Evolutionary conservation across 495 filamentous ascomycete species (phyloP), one percentile per base, ranked within the genome.

Genomic region (Penicillium psychrofluorescens): DNA sequence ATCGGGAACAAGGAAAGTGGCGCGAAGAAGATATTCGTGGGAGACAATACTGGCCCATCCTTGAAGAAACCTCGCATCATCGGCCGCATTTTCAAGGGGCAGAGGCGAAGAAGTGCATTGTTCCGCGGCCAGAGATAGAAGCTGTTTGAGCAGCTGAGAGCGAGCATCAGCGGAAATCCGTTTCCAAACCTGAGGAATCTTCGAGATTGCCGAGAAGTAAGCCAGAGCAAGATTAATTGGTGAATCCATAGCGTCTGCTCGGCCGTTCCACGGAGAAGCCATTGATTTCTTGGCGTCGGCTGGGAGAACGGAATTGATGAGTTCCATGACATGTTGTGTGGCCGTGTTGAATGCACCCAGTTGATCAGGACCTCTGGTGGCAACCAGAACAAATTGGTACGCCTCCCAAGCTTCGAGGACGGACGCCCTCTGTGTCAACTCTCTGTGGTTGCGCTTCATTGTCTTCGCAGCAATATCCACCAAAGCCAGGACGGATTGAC

Each of bases 31-130:
- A 41, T 73, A 73, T 35, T 73, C 70, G 35, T 71, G 64, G 28
- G 64, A 71, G 4, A 67, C 59, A 12, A 73, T 44, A 41, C 62
- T 63, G n/a, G 61, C 53, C 70, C 70, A 73, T 7, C 60, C 59
- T 40, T 71, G 66, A 27, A 69, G 49, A 46, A 69, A 68, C 27
- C 55, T 57, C 16, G 63, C 59, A 37, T 60, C 51, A 27, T 55
- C 45, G 1, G 59, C 46, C 16, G 50, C 46, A 10, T 48, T 56
- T 29, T 70, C 63, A 27, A 71, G 36, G 14, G 54, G 48, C 14
- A 57, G 51, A 0, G 57, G 44, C 1, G 64, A 59, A 8, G 55
- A 38, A 8, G 50, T 45, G 34, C 66, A 66, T 38, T 70, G 61
- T 13, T 51, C 55, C 32, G 62, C 57, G n/a, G 67, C 65, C 22